phyloP scores from a whole-genome alignment of 2,329 filamentous ascomycete genomes.

The Cercospora canescens region DNA sequence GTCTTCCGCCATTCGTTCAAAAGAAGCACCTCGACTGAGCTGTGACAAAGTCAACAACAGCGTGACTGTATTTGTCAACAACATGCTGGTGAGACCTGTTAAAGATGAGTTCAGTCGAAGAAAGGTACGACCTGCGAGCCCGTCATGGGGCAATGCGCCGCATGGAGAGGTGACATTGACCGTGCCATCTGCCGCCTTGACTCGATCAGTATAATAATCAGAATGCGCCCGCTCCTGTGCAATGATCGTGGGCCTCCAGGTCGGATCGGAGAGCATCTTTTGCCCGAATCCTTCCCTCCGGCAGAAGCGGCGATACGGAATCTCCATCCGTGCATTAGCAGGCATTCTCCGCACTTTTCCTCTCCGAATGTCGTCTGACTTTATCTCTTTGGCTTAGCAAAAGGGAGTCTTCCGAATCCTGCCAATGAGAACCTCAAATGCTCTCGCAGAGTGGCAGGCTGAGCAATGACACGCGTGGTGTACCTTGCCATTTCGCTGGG shows the following conservation, averaged over 20 bases:
- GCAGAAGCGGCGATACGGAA: neutral
- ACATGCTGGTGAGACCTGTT: neutral
- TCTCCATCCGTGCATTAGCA: neutral
- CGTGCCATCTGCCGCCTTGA: neutral
- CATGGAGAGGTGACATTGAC: too few species aligned
- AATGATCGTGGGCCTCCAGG: neutral
- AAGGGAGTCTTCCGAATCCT: neutral
- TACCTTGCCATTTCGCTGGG: constrained; percentile 5
- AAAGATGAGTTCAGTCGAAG: too few species aligned
- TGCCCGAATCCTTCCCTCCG: neutral
- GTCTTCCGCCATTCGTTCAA: neutral
- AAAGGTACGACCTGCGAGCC: too few species aligned
- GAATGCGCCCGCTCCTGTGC: neutral
- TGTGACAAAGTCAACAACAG: neutral
- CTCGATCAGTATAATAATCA: too few species aligned
- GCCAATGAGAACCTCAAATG: constrained; percentile 1
- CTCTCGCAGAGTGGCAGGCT: neutral
- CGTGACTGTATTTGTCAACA: neutral
- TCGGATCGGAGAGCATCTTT: neutral
- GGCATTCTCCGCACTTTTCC: constrained; percentile 20
- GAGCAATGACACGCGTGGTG: neutral
- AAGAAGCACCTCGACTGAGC: neutral
- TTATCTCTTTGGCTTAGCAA: constrained; percentile 9
- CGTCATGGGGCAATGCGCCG: too few species aligned
- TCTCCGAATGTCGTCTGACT: constrained; percentile 2